Evolutionary conservation across 2,329 filamentous ascomycete species (phyloP).

Genomic region (Phialemoniopsis sp.): DNA sequence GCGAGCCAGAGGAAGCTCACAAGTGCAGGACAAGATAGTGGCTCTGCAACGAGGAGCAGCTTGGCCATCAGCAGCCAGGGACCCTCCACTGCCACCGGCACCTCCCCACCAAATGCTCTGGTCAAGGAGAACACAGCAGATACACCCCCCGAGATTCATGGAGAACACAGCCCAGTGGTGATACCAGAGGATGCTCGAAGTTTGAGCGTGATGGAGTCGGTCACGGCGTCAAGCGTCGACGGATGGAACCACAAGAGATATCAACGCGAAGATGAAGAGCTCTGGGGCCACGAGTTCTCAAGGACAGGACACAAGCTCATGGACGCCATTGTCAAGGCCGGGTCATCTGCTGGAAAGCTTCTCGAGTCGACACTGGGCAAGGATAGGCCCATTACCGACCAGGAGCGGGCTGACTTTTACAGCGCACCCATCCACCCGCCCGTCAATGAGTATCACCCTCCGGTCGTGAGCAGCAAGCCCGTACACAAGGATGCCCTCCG

Average conservation of each 20-base stretch:
- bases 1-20: constrained; percentile 57
- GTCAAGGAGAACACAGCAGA: constrained; percentile 1
- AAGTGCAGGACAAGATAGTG: constrained; percentile 52
- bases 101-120: constrained; percentile 1
- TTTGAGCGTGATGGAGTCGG: constrained; percentile 30
- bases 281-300: constrained; percentile 67
- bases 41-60: constrained; percentile 30
- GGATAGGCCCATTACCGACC: constrained; percentile 40
- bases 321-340: constrained; percentile 55
- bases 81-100: constrained; percentile 23
- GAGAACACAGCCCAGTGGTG: constrained; percentile 37
- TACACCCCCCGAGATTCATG: constrained; percentile 23
- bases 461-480: constrained; percentile 74
- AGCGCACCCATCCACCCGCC: constrained; percentile 53
- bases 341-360: constrained; percentile 48
- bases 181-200: constrained; percentile 41
- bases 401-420: constrained; percentile 56
- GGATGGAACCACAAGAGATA: constrained; percentile 78
- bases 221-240: constrained; percentile 32
- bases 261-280: constrained; percentile 81
- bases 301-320: constrained; percentile 51
- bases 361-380: constrained; percentile 49
- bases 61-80: constrained; percentile 26
- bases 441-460: constrained; percentile 82
- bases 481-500: constrained; percentile 65